phyloP scores from a whole-genome alignment of 768 basidiomycete genomes.

The Sarcomyxa edulis region DNA sequence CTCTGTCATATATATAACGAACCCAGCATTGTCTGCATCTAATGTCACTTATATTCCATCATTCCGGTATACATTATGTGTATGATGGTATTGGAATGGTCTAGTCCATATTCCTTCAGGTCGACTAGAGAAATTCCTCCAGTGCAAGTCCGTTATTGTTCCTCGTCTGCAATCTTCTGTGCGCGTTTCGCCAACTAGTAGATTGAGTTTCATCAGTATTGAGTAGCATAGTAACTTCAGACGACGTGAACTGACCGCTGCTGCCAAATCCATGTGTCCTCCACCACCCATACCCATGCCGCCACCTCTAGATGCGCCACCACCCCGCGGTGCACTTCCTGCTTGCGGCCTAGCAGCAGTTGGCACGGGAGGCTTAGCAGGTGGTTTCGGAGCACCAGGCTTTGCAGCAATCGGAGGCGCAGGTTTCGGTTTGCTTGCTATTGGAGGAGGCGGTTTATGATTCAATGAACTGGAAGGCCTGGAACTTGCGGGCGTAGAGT shows the following conservation, averaged over 20 bases:
- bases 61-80: background rate
- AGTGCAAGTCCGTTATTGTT: constrained; percentile 13
- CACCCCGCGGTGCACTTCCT: constrained; percentile 30
- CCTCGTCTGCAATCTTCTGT: constrained; percentile 52
- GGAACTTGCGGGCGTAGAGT: constrained; percentile 48
- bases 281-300: too few relatives aligned
- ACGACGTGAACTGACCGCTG: constrained; percentile 52
- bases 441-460: constrained; percentile 51
- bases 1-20: background rate
- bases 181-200: constrained; percentile 74
- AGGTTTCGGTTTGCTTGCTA: constrained; percentile 62
- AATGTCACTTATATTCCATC: constrained; percentile 11
- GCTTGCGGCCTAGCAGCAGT: constrained; percentile 30
- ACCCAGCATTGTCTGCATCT: constrained; percentile 9
- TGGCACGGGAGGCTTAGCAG: constrained; percentile 36
- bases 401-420: constrained; percentile 51
- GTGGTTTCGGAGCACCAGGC: constrained; percentile 47
- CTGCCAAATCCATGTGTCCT: constrained; percentile 77
- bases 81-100: too few relatives aligned
- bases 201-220: constrained; percentile 6
- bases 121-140: too few relatives aligned
- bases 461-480: constrained; percentile 44
- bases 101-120: too few relatives aligned
- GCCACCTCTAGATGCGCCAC: constrained; percentile 33
- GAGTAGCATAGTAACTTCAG: background rate